Conservation (phyloP, 768 basidiomycete genomes). For the Pisolithus tinctorius region DNA sequence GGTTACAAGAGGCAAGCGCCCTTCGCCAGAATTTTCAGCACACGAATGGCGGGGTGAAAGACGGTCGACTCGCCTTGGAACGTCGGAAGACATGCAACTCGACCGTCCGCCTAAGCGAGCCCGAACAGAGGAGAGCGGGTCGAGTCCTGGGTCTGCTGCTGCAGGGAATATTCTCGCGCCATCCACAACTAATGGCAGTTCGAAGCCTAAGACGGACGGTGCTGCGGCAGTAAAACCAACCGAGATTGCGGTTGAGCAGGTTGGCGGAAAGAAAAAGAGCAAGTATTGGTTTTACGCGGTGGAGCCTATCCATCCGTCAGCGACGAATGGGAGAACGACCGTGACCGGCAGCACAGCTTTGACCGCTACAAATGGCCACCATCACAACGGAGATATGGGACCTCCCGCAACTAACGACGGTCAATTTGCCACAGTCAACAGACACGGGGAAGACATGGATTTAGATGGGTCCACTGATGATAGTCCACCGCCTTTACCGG, state of each 20-base stretch:
- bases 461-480: conserved; percentile 16
- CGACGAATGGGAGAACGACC: conserved; percentile 12
- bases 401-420: conserved; percentile 5
- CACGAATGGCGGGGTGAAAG: conserved; percentile 68
- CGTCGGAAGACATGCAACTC: conserved; percentile 40
- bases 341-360: conserved; percentile 9
- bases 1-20: conserved; percentile 44
- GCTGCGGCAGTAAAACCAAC: conserved; percentile 64
- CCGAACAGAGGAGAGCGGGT: conserved; percentile 67
- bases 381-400: conserved; percentile 5
- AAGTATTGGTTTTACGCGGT: conserved; percentile 89
- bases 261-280: conserved; percentile 77
- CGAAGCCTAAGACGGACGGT: conserved; percentile 47
- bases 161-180: conserved; percentile 22
- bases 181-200: conserved; percentile 25
- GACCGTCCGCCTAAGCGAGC: conserved; percentile 63
- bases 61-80: conserved; percentile 63
- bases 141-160: conserved; percentile 41
- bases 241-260: conserved; percentile 68
- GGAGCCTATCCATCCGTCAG: conserved; percentile 48
- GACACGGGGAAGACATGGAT: conserved; percentile 13
- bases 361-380: conserved; percentile 17
- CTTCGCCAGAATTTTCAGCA: conserved; percentile 43
- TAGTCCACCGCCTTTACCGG: conserved; percentile 10
- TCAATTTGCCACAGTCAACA: conserved; percentile 2